Percentiles rank a stretch among this genome's conserved stretches.
These are phyloP conservation scores for Xylaria arbuscula DNA, from an alignment of 2,329 filamentous ascomycete genomes.

Conservation along the genomic window DNA sequence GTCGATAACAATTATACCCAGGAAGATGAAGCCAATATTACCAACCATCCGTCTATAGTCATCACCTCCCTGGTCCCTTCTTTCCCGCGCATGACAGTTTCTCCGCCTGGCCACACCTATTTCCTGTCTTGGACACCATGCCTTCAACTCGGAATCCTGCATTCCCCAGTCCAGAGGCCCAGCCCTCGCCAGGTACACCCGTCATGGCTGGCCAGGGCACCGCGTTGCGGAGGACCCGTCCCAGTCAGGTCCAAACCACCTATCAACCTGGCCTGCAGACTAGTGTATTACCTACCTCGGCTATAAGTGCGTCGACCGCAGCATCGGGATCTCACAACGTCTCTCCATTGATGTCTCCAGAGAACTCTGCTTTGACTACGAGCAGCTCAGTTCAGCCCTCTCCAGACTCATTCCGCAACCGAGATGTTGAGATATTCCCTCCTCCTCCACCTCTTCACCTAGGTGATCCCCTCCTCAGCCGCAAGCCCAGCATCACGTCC, in stretches of 20 bases:
- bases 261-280: constrained; percentile 54
- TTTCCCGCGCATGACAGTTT: constrained; percentile 45
- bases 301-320: constrained; percentile 66
- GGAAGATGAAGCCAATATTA: constrained; percentile 50
- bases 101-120: constrained; percentile 44
- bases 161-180: constrained; percentile 47
- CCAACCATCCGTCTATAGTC: constrained; percentile 47
- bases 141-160: constrained; percentile 50
- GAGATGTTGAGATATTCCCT: constrained; percentile 64
- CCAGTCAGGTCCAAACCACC: constrained; percentile 61
- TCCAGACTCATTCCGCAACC: constrained; percentile 69
- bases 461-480: constrained; percentile 75
- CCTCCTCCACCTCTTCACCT: constrained; percentile 71
- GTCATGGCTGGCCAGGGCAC: constrained; percentile 58
- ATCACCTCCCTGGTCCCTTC: constrained; percentile 36
- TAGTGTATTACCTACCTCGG: constrained; percentile 60
- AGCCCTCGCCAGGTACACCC: constrained; percentile 50
- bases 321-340: constrained; percentile 63
- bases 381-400: constrained; percentile 74
- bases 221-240: constrained; percentile 57
- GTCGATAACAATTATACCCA: constrained; percentile 43
- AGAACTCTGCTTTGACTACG: constrained; percentile 60
- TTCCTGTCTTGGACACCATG: constrained; percentile 50
- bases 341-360: constrained; percentile 69
- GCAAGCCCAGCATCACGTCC: constrained; percentile 69